phyloP scores from a whole-genome alignment of 2,329 filamentous ascomycete species.

The Cercospora berteroae region DNA sequence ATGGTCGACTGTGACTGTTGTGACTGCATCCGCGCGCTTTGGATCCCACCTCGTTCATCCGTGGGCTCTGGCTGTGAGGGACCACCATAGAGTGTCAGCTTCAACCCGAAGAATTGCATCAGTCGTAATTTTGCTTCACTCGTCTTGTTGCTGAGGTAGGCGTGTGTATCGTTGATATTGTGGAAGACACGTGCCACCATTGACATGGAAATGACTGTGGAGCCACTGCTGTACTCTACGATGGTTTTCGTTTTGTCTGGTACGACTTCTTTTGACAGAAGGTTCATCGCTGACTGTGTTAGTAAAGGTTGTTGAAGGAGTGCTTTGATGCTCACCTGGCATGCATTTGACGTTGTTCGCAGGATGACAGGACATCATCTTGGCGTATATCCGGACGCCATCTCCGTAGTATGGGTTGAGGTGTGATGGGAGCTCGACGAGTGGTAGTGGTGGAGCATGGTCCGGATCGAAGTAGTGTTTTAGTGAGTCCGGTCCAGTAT shows the following conservation, averaged over 20 bases:
- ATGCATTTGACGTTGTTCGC: conserved; percentile 65
- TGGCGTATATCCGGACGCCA: conserved; percentile 63
- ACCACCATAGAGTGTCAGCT: conserved; percentile 57
- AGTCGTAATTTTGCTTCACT: conserved; percentile 53
- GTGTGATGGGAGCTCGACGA: conserved; percentile 58
- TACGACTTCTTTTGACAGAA: conserved; percentile 17
- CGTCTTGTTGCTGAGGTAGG: conserved; percentile 61
- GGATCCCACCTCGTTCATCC: conserved; percentile 56
- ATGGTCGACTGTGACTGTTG: conserved; percentile 45
- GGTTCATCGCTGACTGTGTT: conserved; percentile 18
- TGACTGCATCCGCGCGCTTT: conserved; percentile 47
- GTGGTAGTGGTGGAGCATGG: conserved; percentile 55
- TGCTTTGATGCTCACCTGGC: conserved; percentile 47
- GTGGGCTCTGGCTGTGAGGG: conserved; percentile 57
- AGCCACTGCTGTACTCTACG: conserved; percentile 62
- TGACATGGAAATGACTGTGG: conserved; percentile 61
- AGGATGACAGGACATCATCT: conserved; percentile 65
- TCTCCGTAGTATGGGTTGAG: conserved; percentile 59
- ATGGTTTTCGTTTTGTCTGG: conserved; percentile 47
- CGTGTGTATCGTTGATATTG: conserved; percentile 52
- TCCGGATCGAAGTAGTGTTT: conserved; percentile 61
- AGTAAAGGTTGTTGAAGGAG: background rate
- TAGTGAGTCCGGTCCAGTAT: conserved; percentile 57
- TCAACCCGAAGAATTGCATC: conserved; percentile 60
- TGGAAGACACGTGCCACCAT: conserved; percentile 55